Conservation (phyloP, 345 rosid genomes). For the Citrus sp. region DNA sequence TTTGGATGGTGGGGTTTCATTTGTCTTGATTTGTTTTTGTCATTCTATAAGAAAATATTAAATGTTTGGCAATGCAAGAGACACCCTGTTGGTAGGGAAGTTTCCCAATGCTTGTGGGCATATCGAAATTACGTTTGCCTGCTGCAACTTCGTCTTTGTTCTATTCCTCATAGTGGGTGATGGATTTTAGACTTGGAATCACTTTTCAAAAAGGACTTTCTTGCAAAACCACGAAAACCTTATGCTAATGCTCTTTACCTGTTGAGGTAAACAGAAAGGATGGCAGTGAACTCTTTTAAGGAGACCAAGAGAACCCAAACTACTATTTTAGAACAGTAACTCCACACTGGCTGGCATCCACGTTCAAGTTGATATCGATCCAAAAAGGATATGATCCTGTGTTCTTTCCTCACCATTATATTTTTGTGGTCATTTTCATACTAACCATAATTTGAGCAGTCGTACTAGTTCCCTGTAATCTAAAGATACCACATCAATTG, state of each 20-base stretch:
- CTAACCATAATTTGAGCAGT: background rate
- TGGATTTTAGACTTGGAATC: background rate
- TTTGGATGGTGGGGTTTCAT: background rate
- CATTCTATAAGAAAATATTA: background rate
- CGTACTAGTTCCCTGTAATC: background rate
- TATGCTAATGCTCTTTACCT: background rate
- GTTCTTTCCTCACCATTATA: background rate
- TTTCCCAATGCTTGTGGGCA: background rate
- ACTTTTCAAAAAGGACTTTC: background rate
- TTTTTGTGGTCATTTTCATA: background rate
- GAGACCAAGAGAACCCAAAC: constrained; percentile 15
- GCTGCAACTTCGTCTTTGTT: background rate
- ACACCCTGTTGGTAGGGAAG: background rate
- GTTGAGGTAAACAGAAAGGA: background rate
- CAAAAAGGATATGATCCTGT: background rate
- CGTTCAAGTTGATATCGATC: no score
- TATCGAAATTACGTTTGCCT: background rate
- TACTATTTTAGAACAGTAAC: background rate
- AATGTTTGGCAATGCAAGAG: background rate
- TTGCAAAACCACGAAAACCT: background rate
- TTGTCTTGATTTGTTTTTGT: background rate
- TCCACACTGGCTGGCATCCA: background rate
- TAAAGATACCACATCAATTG: background rate
- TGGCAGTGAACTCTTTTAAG: constrained; percentile 17
- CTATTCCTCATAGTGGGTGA: background rate